Base-by-base conservation (phyloP, 371 early-diverging fungal species). In the Basidiobolus heterosporus region DNA sequence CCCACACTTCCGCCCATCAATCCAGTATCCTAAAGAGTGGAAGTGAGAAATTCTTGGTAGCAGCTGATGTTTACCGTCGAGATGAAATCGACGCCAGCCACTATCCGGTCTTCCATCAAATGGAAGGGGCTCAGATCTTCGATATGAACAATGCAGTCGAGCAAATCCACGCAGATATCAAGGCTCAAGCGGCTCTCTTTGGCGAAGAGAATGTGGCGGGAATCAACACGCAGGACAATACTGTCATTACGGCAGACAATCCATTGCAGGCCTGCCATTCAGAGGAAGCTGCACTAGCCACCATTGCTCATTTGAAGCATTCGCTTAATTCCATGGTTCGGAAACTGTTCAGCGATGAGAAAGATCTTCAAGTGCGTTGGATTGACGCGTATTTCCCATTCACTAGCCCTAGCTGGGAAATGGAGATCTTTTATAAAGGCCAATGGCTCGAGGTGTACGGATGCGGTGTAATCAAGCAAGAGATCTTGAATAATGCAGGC, bases 31-130 rank as follows among this genome's bases (percentile, higher is more conserved):
- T 36, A 9, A 19, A 23, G 4, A 63, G 64, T 1, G 67, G 66
- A 0, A 41, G 46, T 1, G 54, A 68, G 20, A 70, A 69, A 46
- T 83, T 91, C 59, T 70, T 91, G 35, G 72, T 92, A 19, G 79
- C 82, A 15, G 96, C 91, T 14, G 98, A 97, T 62, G 95, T 94
- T 9, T 97, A 93, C 64, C 69, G 98, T n/a, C 75, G 94, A 20
- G 98, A 97, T 56, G 94, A 97, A 59, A 90, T 97, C 52, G 95
- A 97, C 55, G 62, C 78, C 1, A 82, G 78, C 45, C 98, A 97
- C 56, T 95, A 95, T 62, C 98, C 98, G 0, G 88, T 88, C 2
- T 97, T 97, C 57, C 98, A 97, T 54, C 98, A 97, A 57, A 88
- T 96, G 76, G 98, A 97, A 55, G 94, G 91, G 0, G 78, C 92